Evolutionary conservation across 2,329 filamentous ascomycete genomes (phyloP), one percentile per base, ranked within the genome.

Genomic region (Lecanicillium sp.): DNA sequence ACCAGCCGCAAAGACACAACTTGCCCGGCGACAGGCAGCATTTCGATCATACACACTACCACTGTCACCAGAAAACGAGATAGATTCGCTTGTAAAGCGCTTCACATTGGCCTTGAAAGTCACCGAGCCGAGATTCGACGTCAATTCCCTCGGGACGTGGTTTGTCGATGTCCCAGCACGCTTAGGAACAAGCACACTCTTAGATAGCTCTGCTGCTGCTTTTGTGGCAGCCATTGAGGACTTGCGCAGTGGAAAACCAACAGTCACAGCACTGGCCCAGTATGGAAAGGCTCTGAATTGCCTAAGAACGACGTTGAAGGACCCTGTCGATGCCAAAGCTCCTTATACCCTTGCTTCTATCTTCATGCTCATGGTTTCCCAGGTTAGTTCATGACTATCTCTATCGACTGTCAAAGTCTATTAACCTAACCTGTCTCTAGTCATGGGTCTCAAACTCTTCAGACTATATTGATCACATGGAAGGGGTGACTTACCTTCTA

Each of bases 71-170:
- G 52, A 44, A 27, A 67, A 59, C 37, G 46, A 53, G 13, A 43
- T 57, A 1, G 57, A 51, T 3, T 43, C 18, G 3, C 41, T 51
- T 3, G 44, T 50, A 0, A 44, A 47, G 6, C 48, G 51, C 2
- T 50, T 53, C 37, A 59, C 50, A 35, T 58, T 42, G 35, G 50
- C 49, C 34, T 55, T 68, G 2, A 46, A 58, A 18, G 52, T 64
- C 4, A 60, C 57, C 0, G 65, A 72, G 33, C 53, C 68, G 14
- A 55, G 65, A 14, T 72, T 67, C 44, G 68, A 71, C 32, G 46
- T 73, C 6, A 53, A 54, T 30, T 65, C 63, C 12, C 73, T 68
- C 43, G 70, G 70, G 1, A 46, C 50, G 1, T 73, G 67, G 44
- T 48, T 73, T 9, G 51, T 53, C 2, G 56, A 67, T n/a, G 50